phyloP scores from a whole-genome alignment of 2,329 filamentous ascomycete species.

The Penicillium sp. region DNA sequence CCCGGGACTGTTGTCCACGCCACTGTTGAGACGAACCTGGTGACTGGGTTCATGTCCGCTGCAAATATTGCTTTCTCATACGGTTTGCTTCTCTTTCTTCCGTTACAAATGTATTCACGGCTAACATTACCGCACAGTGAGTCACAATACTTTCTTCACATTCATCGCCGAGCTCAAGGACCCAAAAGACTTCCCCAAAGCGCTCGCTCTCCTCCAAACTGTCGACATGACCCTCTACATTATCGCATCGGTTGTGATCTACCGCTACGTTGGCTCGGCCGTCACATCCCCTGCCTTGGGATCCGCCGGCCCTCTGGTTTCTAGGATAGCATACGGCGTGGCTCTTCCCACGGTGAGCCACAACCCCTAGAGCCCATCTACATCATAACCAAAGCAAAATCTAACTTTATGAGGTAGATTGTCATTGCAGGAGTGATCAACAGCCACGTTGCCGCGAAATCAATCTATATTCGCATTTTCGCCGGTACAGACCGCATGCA shows the following conservation, averaged over 20 bases:
- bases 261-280: constrained; percentile 62
- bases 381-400: no score
- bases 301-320: constrained; percentile 57
- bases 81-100: constrained; percentile 32
- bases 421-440: constrained; percentile 70
- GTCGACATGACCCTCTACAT: constrained; percentile 64
- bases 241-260: constrained; percentile 66
- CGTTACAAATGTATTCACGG: no score
- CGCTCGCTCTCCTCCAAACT: constrained; percentile 61
- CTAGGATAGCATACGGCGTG: constrained; percentile 67
- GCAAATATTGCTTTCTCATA: constrained; percentile 64
- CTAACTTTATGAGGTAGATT: constrained; percentile 40
- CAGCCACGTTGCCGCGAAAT: constrained; percentile 65
- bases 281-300: constrained; percentile 67
- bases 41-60: constrained; percentile 62
- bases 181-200: constrained; percentile 61
- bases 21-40: constrained; percentile 47
- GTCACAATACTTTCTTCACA: constrained; percentile 68
- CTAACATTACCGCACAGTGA: no score
- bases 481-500: constrained; percentile 56
- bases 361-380: no score
- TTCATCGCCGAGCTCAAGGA: constrained; percentile 65
- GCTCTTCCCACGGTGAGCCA: constrained; percentile 59
- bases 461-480: constrained; percentile 67
- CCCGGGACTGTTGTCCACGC: constrained; percentile 39